These are phyloP conservation scores for Penicillium sp. DNA, from an alignment of 2,329 filamentous ascomycete genomes.

Conservation along the genomic window DNA sequence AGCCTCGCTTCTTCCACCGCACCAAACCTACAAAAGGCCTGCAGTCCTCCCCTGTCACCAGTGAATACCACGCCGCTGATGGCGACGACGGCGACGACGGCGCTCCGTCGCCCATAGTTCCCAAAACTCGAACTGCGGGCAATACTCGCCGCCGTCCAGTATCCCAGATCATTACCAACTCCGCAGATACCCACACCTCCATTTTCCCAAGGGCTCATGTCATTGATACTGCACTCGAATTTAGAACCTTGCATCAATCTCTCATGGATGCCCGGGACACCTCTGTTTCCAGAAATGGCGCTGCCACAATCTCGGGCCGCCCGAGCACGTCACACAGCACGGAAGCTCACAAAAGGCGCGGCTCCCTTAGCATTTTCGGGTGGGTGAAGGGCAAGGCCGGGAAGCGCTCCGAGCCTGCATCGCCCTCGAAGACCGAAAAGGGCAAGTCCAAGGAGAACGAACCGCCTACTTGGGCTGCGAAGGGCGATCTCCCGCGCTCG, in stretches of 20 bases:
- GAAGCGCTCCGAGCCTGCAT: constrained; percentile 22
- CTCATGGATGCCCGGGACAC: constrained; percentile 30
- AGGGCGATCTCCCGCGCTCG: constrained; percentile 18
- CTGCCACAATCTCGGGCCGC: constrained; percentile 20
- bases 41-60: constrained; percentile 26
- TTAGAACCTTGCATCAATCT: constrained; percentile 29
- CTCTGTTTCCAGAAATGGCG: constrained; percentile 8
- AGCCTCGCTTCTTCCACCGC: constrained; percentile 39
- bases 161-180: constrained; percentile 17
- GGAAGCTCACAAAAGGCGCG: constrained; percentile 38
- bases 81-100: constrained; percentile 32
- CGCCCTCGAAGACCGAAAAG: constrained; percentile 7
- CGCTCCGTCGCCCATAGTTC: constrained; percentile 38
- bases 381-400: constrained; percentile 42
- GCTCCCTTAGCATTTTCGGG: constrained; percentile 41
- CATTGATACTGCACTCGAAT: constrained; percentile 6
- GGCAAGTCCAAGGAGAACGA: constrained; percentile 17
- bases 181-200: constrained; percentile 19
- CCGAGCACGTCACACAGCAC: constrained; percentile 32
- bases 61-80: constrained; percentile 23
- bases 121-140: constrained; percentile 29
- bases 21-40: constrained; percentile 26
- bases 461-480: constrained; percentile 15
- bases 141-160: constrained; percentile 12
- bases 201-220: constrained; percentile 15